Percentiles rank a stretch among this genome's conserved stretches.
Conservation (phyloP, 148 eudicot genomes). For the Euryodendron excelsum region DNA sequence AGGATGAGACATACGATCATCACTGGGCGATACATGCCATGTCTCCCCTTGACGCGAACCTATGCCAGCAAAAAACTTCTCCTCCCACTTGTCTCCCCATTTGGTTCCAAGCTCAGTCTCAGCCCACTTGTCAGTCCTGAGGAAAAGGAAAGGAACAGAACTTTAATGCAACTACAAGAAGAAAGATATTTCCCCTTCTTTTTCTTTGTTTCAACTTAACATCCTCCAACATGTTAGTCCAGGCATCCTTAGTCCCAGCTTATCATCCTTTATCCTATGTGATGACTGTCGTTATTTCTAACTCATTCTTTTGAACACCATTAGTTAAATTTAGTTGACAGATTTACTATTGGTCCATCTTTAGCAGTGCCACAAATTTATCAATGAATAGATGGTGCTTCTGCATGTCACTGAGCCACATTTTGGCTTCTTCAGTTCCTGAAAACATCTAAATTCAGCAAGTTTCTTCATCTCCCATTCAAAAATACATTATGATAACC, state of each 20-base stretch:
- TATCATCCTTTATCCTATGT: background rate
- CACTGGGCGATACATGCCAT: slow-evolving; percentile 85
- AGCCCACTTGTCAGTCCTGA: slow-evolving; percentile 99
- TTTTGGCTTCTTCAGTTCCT: background rate
- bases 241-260: background rate
- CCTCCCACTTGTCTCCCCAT: slow-evolving; percentile 99
- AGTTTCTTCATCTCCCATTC: background rate
- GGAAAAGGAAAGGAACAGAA: slow-evolving; percentile 7
- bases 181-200: background rate
- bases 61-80: slow-evolving; percentile 87
- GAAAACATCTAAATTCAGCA: background rate
- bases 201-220: slow-evolving; percentile 1
- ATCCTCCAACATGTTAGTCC: background rate
- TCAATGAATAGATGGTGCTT: background rate
- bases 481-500: background rate
- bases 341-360: background rate
- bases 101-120: slow-evolving; percentile 96
- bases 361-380: background rate
- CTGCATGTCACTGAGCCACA: background rate
- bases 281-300: background rate
- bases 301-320: background rate
- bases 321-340: background rate
- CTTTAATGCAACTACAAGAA: background rate
- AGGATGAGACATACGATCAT: slow-evolving; percentile 58
- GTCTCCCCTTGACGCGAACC: slow-evolving; percentile 99